Percentiles rank a stretch among this genome's conserved stretches.
Evolutionary conservation across 768 basidiomycete species (phyloP).

Genomic region (Filobasidium floriforme): DNA sequence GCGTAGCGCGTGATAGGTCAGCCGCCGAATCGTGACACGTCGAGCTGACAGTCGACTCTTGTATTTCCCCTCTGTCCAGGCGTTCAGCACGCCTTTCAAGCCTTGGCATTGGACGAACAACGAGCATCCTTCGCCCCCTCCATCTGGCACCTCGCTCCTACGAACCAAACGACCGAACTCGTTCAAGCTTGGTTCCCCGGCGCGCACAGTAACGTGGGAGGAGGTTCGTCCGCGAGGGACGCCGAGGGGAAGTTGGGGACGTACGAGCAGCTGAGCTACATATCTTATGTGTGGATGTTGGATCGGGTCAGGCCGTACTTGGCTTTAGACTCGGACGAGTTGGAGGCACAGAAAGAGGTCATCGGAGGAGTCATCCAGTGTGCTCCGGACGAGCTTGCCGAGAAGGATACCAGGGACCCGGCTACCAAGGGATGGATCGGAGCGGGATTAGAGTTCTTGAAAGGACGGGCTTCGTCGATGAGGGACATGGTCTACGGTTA

Average conservation of each 20-base stretch:
- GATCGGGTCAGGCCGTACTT: slow-evolving; percentile 12
- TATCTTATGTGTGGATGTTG: slow-evolving; percentile 15
- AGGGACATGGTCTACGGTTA: slow-evolving; percentile 6
- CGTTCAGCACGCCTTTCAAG: slow-evolving; percentile 12
- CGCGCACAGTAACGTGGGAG: slow-evolving; percentile 11
- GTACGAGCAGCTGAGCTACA: slow-evolving; percentile 1
- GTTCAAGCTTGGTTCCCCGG: slow-evolving; percentile 15
- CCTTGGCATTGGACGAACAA: slow-evolving; percentile 9
- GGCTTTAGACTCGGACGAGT: slow-evolving; percentile 7
- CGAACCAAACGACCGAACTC: slow-evolving; percentile 8
- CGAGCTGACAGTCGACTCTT: background rate
- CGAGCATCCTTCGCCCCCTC: slow-evolving; percentile 8
- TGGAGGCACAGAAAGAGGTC: background rate
- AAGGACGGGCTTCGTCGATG: background rate
- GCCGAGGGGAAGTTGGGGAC: background rate
- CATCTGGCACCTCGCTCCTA: slow-evolving; percentile 3
- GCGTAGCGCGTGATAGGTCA: background rate
- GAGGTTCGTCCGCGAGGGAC: background rate
- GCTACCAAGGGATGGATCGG: background rate
- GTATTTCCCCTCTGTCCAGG: too few species aligned
- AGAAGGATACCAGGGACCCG: background rate
- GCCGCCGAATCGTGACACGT: background rate
- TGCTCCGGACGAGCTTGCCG: background rate
- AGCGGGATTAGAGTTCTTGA: background rate
- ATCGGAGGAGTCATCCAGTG: background rate